Conservation (phyloP, 148 eudicot genomes). For the Rhododendron ferrugineum region DNA sequence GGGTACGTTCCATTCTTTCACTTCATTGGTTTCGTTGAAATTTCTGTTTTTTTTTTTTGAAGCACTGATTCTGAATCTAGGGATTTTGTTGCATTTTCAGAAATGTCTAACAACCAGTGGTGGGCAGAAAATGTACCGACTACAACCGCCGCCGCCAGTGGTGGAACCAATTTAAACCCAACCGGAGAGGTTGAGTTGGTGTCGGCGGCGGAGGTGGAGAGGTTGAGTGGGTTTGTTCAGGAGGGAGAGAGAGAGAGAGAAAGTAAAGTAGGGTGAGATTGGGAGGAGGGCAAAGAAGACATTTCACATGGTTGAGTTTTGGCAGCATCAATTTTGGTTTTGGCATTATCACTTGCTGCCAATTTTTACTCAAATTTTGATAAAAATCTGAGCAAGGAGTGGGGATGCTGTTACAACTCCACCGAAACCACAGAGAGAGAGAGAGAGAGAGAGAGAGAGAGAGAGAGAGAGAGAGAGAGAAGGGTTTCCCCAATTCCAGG, state of each 20-base stretch:
- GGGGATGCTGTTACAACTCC: neutral
- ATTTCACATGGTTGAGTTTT: too few relatives aligned
- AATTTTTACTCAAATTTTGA: too few relatives aligned
- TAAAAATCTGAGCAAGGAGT: too few relatives aligned
- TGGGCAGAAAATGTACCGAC: constrained; percentile 62
- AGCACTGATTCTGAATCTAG: neutral
- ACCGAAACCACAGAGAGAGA: neutral
- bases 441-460: neutral
- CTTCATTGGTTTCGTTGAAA: neutral
- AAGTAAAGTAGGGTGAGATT: too few relatives aligned
- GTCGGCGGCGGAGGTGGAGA: too few relatives aligned
- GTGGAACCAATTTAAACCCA: neutral
- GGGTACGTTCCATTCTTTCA: too few relatives aligned
- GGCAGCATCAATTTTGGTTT: too few relatives aligned
- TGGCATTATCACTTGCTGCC: neutral
- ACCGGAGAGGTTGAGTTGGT: neutral
- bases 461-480: neutral
- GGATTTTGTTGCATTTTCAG: neutral
- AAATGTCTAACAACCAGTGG: constrained; percentile 56
- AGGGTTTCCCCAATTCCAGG: neutral
- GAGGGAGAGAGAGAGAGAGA: too few relatives aligned
- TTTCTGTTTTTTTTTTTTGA: too few relatives aligned
- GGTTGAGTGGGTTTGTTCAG: too few relatives aligned
- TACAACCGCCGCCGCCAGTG: constrained; percentile 10
- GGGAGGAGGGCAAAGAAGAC: too few relatives aligned